Evolutionary conservation across 305 asterid genomes (phyloP), one percentile per base, ranked within the genome.

Genomic region (Fraxinus xanthoxyloides): DNA sequence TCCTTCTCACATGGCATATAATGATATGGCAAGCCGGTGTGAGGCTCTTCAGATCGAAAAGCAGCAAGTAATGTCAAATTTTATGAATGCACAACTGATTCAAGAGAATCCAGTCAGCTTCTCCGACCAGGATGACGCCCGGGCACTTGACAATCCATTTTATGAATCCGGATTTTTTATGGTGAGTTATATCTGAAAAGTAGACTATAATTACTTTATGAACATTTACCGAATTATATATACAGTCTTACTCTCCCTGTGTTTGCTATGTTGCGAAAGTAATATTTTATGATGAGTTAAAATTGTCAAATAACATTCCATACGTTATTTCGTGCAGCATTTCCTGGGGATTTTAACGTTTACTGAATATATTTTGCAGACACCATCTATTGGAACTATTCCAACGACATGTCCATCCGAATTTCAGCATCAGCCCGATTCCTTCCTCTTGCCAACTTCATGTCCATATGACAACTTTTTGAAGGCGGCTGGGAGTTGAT

Each of bases 401-500:
- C 88, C 87, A 3, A 83, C 54, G 84, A 85, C 85, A 43, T 84
- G 95, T 38, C 83, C 85, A 79, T 80, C 87, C 46, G 93, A 88
- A 78, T 79, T 84, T 59, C 86, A 85, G 81, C 81, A 65, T 15
- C 83, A 83, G 31, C 84, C 82, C 0, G 82, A 86, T 86, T 86
- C 83, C 77, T 85, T 93, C 77, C 85, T 78, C 10, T 86, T 92
- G 82, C 97, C 98, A 43, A 88, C 91, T 77, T 78, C 93, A 32
- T 90, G 94, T 85, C 98, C 98, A 79, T 93, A 83, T 31, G 98
- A 93, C 87, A 93, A 91, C 88, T 91, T 93, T 86, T 84, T 93
- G 90, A 93, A 92, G 88, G 98, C 97, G 77, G 97, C 92, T 70
- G 93, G 95, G 28, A 84, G 93, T 86, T 92, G 84, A 90, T 51